Evolutionary conservation across 352 stramenopile genomes (phyloP).

Genomic region (Globisporangium alternatum): DNA sequence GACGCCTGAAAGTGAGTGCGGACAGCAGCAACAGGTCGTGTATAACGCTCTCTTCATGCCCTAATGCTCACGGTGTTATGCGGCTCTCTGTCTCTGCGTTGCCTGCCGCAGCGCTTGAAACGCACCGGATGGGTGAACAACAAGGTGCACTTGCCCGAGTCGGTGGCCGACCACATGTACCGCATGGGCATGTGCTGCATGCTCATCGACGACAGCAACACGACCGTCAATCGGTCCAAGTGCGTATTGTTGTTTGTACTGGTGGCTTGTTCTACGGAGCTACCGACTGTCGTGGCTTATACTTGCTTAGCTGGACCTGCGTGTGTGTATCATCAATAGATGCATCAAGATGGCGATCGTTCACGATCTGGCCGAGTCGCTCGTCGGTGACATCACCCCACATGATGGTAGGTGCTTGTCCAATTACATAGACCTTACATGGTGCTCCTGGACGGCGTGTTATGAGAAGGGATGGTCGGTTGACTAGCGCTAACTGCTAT

Average conservation of each 20-base stretch:
- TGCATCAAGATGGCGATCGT: constrained; percentile 92
- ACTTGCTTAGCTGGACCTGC: background rate
- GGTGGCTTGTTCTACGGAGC: constrained; percentile 4
- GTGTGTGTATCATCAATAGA: constrained; percentile 22
- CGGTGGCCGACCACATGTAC: constrained; percentile 93
- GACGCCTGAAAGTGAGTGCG: constrained; percentile 59
- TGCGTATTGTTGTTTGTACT: constrained; percentile 6
- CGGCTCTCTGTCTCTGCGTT: background rate
- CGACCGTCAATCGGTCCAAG: constrained; percentile 64
- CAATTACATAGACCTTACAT: background rate
- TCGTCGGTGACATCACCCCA: constrained; percentile 93
- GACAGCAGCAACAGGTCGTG: background rate
- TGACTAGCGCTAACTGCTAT: background rate
- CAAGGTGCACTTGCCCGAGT: constrained; percentile 86
- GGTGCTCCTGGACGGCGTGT: background rate
- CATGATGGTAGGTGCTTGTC: constrained; percentile 57
- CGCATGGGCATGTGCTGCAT: constrained; percentile 91
- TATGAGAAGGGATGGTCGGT: background rate
- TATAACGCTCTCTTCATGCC: background rate
- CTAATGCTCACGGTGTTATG: no score
- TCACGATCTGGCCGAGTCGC: constrained; percentile 91
- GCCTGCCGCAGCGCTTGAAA: constrained; percentile 66
- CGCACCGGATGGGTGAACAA: constrained; percentile 93
- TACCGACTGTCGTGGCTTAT: background rate
- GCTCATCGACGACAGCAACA: constrained; percentile 77